Percentiles rank a stretch among this genome's conserved stretches.
Evolutionary conservation across 768 basidiomycete species (phyloP).

Genomic region (Termitomyces sp.): DNA sequence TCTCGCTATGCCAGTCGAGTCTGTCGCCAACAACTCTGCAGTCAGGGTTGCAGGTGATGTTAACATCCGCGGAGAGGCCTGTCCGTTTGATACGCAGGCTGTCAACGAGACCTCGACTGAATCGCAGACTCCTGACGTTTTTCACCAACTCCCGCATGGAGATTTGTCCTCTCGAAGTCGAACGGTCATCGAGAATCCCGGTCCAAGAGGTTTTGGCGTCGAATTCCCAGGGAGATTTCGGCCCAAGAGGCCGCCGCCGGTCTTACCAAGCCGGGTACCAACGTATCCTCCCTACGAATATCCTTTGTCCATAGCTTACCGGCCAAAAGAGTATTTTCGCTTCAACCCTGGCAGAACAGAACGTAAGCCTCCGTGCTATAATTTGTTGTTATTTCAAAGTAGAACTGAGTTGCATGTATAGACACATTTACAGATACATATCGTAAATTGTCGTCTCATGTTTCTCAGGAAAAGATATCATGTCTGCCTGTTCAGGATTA

Average conservation of each 20-base stretch:
- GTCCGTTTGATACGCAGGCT: not conserved
- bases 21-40: not conserved
- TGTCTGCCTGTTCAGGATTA: not conserved
- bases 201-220: not conserved
- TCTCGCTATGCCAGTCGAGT: not conserved
- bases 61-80: not conserved
- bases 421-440: slow-evolving; percentile 4
- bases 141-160: not conserved
- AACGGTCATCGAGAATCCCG: not conserved
- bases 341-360: not conserved
- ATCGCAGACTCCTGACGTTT: not conserved
- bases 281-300: not conserved
- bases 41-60: not conserved
- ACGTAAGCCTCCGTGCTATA: not conserved
- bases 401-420: not conserved
- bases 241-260: not conserved
- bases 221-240: not conserved
- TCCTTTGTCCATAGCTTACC: not conserved
- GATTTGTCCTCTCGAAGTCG: not conserved
- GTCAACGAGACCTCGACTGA: not conserved
- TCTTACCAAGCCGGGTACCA: not conserved
- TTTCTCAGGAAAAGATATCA: not conserved
- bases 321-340: not conserved
- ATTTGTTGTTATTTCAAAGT: not conserved
- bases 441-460: not conserved